These are phyloP conservation scores for Teunomyces barrocoloradensis DNA, from an alignment of 805 yeast genomes.

Conservation along the genomic window DNA sequence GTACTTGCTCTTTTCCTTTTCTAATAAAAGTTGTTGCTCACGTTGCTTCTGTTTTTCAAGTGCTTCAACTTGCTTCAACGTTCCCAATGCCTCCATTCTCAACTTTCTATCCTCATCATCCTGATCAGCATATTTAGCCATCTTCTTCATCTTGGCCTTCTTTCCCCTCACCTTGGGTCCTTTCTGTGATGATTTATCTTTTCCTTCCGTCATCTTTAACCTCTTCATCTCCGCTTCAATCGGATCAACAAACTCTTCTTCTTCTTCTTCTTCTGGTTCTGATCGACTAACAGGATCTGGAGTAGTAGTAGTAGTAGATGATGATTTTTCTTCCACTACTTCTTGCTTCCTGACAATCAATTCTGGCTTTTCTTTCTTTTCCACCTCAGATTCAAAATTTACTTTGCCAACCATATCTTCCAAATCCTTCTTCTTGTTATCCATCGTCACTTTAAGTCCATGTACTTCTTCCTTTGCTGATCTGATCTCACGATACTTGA, in stretches of 20 bases:
- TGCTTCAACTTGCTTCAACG: slow-evolving; percentile 57
- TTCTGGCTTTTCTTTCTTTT: not conserved
- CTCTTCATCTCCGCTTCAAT: slow-evolving; percentile 10
- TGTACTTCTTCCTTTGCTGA: slow-evolving; percentile 32
- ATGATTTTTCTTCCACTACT: not conserved
- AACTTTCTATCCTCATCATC: slow-evolving; percentile 81
- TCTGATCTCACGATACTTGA: slow-evolving; percentile 26
- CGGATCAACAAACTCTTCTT: slow-evolving; percentile 13
- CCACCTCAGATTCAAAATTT: not conserved
- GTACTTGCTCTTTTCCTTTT: slow-evolving; percentile 24
- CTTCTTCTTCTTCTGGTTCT: slow-evolving; percentile 1
- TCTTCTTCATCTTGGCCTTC: slow-evolving; percentile 78
- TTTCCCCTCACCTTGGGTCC: slow-evolving; percentile 67
- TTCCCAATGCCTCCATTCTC: slow-evolving; percentile 81
- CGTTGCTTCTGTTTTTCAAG: slow-evolving; percentile 18
- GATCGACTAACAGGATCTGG: slow-evolving; percentile 5
- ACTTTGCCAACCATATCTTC: slow-evolving; percentile 18
- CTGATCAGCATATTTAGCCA: slow-evolving; percentile 84
- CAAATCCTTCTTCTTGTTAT: slow-evolving; percentile 37
- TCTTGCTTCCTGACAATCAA: not conserved
- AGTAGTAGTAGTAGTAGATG: not conserved
- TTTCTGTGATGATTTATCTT: slow-evolving; percentile 7
- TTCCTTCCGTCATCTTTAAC: slow-evolving; percentile 9
- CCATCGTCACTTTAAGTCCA: slow-evolving; percentile 35
- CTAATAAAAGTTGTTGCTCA: slow-evolving; percentile 18